Conservation (phyloP, 805 yeast species). For the Ogataea methanolica region DNA sequence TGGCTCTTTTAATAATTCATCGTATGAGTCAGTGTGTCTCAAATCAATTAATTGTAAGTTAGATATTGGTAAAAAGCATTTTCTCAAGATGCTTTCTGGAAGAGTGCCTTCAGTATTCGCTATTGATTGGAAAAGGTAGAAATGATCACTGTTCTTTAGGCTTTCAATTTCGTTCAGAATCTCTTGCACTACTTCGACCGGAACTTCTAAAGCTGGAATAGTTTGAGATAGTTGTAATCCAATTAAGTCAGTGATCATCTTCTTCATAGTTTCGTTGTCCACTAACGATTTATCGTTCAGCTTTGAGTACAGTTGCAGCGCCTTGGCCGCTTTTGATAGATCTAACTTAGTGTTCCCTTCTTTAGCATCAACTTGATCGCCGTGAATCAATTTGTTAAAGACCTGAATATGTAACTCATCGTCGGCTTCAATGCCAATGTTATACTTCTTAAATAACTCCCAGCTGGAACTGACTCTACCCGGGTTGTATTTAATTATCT, state of each 20-base stretch:
- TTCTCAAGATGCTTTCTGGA: neutral
- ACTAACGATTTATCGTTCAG: constrained; percentile 12
- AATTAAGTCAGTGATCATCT: constrained; percentile 15
- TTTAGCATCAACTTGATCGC: constrained; percentile 19
- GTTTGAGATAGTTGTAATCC: constrained; percentile 14
- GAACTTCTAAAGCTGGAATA: constrained; percentile 10
- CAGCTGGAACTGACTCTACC: constrained; percentile 32
- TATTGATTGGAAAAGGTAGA: constrained; percentile 17
- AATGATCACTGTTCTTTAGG: constrained; percentile 16
- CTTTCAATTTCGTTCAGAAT: constrained; percentile 3
- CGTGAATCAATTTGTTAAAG: constrained; percentile 18
- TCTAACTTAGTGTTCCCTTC: constrained; percentile 17
- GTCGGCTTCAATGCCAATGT: neutral
- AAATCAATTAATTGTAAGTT: constrained; percentile 7
- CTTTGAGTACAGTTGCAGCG: constrained; percentile 10
- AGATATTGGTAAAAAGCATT: constrained; percentile 18
- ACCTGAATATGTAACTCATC: constrained; percentile 12
- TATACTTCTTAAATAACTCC: constrained; percentile 22
- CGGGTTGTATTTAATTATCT: constrained; percentile 31
- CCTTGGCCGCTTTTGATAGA: constrained; percentile 7
- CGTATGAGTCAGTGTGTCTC: neutral
- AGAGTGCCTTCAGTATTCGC: neutral
- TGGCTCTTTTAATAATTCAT: neutral
- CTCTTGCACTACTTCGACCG: constrained; percentile 8
- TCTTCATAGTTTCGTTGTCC: constrained; percentile 3